Evolutionary conservation across 345 rosid species (phyloP).

Genomic region (Mallotus nudiflorus): DNA sequence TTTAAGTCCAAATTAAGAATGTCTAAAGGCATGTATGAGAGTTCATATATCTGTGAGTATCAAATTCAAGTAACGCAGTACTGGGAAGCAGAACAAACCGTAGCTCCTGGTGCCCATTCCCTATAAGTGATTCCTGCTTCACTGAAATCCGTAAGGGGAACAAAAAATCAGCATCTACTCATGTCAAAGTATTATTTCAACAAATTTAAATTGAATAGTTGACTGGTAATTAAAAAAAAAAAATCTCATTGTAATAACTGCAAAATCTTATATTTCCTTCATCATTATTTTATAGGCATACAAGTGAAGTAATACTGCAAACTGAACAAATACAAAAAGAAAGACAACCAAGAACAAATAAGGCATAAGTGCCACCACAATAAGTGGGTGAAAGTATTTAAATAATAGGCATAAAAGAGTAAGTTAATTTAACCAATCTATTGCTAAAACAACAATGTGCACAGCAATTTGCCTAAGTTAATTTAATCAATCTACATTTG

Average conservation of each 20-base stretch:
- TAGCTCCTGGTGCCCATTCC: slow-evolving; percentile 99
- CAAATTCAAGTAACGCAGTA: slow-evolving; percentile 11
- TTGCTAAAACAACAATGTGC: not conserved
- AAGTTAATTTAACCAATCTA: not conserved
- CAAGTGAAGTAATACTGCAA: not conserved
- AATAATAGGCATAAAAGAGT: not conserved
- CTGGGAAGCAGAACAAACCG: slow-evolving; percentile 51
- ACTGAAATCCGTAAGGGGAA: slow-evolving; percentile 55
- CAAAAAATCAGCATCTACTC: slow-evolving; percentile 33
- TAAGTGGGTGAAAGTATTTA: not conserved
- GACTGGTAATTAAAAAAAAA: too few species aligned
- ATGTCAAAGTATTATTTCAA: slow-evolving; percentile 2
- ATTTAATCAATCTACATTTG: slow-evolving; percentile 10
- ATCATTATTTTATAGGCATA: not conserved
- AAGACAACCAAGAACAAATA: not conserved
- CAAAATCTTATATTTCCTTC: not conserved
- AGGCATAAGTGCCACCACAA: not conserved
- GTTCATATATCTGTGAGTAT: not conserved
- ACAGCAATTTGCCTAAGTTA: not conserved
- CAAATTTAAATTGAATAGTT: slow-evolving; percentile 8
- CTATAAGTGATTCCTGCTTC: slow-evolving; percentile 84
- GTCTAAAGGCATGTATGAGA: not conserved
- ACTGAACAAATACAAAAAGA: not conserved
- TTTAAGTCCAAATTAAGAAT: slow-evolving; percentile 1
- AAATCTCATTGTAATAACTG: not conserved